A percentile compares a stretch with the other conserved stretches of the same genome.
Evolutionary conservation across 768 basidiomycete genomes (phyloP).

Genomic region (Crassisporium funariophilum): DNA sequence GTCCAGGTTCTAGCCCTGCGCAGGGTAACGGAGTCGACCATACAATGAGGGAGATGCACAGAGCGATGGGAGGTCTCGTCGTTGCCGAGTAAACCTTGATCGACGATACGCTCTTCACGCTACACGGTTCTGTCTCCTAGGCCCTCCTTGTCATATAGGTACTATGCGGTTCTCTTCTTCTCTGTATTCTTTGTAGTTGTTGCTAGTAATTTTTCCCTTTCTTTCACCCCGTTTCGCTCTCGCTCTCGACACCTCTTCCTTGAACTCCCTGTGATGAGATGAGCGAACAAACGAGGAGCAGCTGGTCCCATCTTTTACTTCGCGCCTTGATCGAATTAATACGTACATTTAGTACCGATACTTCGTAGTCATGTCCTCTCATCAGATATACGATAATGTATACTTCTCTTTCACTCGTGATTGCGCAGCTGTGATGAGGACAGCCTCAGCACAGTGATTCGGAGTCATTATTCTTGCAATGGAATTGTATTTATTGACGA

Average conservation of each 20-base stretch:
- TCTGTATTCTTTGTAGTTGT: constrained; percentile 15
- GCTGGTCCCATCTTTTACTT: constrained; percentile 20
- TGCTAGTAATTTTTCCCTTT: constrained; percentile 16
- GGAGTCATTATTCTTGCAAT: no score
- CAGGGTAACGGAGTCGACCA: constrained; percentile 51
- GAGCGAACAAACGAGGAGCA: constrained; percentile 20
- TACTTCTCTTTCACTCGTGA: constrained; percentile 5
- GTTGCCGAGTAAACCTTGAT: constrained; percentile 62
- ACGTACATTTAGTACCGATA: constrained; percentile 20
- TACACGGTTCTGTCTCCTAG: constrained; percentile 15
- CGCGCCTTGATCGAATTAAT: constrained; percentile 19
- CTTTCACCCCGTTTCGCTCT: constrained; percentile 9
- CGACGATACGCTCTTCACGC: constrained; percentile 3
- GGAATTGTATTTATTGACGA: constrained; percentile 10
- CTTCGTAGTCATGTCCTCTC: constrained; percentile 9
- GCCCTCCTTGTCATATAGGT: constrained; percentile 11
- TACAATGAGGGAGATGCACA: constrained; percentile 68
- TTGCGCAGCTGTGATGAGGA: background rate
- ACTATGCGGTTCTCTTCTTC: constrained; percentile 1
- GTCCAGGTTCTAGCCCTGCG: constrained; percentile 39
- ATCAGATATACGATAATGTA: constrained; percentile 19
- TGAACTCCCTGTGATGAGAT: constrained; percentile 10
- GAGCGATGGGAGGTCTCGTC: constrained; percentile 73
- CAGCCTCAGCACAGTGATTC: no score
- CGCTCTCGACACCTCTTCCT: constrained; percentile 13